Percentiles rank a stretch among this genome's conserved stretches.
These are phyloP conservation scores for Rhizophlyctis rosea DNA, from an alignment of 192 early-diverging fungal species.

Conservation along the genomic window DNA sequence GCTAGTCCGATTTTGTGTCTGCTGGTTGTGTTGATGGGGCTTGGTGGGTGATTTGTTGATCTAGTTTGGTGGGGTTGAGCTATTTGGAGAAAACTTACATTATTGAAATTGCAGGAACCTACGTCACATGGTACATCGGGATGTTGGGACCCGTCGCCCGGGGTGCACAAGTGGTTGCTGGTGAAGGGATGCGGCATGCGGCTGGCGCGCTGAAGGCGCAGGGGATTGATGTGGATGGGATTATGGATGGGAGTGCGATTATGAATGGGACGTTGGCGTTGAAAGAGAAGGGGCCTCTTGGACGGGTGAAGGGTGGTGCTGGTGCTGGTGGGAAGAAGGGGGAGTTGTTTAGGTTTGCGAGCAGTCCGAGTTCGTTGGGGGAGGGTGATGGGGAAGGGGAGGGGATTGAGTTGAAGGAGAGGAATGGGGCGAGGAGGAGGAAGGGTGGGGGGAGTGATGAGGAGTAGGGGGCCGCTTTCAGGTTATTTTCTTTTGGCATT, in stretches of 20 bases:
- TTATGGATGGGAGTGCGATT: constrained; percentile 19
- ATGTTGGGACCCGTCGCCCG: constrained; percentile 39
- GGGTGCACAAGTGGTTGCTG: constrained; percentile 28
- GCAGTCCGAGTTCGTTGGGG: too few species aligned
- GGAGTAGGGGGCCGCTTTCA: too few species aligned
- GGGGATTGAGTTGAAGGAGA: too few species aligned
- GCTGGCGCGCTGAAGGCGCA: constrained; percentile 22
- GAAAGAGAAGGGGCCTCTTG: too few species aligned
- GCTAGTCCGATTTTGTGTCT: constrained; percentile 84
- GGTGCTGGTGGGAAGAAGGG: too few species aligned
- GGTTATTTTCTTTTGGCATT: too few species aligned
- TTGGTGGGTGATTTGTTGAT: constrained; percentile 20
- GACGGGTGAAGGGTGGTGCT: too few species aligned
- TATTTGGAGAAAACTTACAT: constrained; percentile 2
- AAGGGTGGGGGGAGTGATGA: too few species aligned
- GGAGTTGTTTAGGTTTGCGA: too few species aligned
- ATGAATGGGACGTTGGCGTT: too few species aligned
- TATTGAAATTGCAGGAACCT: constrained; percentile 18
- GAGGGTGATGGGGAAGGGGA: too few species aligned
- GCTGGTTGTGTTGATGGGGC: constrained; percentile 18
- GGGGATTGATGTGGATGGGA: constrained; percentile 30
- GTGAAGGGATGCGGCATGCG: constrained; percentile 15
- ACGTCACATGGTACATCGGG: constrained; percentile 39
- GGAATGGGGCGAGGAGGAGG: too few species aligned
- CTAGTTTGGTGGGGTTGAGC: constrained; percentile 8